Conservation (phyloP, 2,329 filamentous ascomycete species). For the Hypoxylon sp. region DNA sequence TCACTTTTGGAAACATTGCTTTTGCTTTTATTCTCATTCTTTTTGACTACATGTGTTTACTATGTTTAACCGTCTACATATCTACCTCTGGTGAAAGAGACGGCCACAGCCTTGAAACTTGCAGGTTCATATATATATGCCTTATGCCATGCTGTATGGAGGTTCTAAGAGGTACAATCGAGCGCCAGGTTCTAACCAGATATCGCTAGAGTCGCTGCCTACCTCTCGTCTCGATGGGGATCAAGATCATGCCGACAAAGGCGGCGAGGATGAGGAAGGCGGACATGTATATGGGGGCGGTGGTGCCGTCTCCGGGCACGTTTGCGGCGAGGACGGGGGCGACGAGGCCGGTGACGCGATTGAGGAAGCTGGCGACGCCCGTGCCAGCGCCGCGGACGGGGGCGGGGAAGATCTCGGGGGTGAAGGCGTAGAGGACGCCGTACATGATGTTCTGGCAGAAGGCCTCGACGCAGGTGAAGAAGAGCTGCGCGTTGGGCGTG, state of each 20-base stretch:
- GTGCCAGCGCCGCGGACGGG: conserved; percentile 75
- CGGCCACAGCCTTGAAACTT: neutral
- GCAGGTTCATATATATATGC: neutral
- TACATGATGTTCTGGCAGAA: conserved; percentile 82
- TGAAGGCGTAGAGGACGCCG: conserved; percentile 78
- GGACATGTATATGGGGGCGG: conserved; percentile 64
- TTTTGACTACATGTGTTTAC: neutral
- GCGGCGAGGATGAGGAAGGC: conserved; percentile 64
- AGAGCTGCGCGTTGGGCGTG: conserved; percentile 65
- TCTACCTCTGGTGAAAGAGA: no score
- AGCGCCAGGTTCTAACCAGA: no score
- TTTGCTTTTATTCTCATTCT: neutral
- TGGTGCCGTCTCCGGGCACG: conserved; percentile 64
- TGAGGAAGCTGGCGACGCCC: conserved; percentile 75
- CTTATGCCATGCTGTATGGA: neutral
- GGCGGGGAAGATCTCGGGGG: conserved; percentile 78
- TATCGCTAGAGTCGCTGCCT: conserved; percentile 59
- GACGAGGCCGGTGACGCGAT: conserved; percentile 70
- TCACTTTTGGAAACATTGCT: conserved; percentile 5
- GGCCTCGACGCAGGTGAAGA: conserved; percentile 72
- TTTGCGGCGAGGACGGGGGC: conserved; percentile 74
- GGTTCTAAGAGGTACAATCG: neutral
- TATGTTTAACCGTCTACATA: no score
- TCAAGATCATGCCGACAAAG: conserved; percentile 65
- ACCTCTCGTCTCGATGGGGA: conserved; percentile 70